phyloP scores from a whole-genome alignment of 352 stramenopile species.

The Pythium vanterpoolii region DNA sequence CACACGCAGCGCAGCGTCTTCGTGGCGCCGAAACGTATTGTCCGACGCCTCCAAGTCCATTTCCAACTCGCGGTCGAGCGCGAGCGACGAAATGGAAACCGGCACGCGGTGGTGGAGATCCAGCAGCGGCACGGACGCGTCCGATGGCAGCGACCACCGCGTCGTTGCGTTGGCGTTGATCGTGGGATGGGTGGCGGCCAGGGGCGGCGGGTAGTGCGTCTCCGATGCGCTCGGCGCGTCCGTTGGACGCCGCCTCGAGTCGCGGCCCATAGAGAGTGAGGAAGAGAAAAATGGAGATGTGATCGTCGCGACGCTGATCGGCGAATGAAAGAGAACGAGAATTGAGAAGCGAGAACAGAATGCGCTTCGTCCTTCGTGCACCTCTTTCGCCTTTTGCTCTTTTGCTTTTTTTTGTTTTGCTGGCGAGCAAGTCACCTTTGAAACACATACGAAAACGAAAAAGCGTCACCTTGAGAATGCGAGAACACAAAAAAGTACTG shows the following conservation, averaged over 20 bases:
- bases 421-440: background rate
- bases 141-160: background rate
- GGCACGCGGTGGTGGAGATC: background rate
- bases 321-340: background rate
- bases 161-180: background rate
- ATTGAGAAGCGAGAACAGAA: background rate
- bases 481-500: background rate
- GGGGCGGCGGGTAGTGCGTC: background rate
- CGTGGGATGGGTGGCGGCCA: background rate
- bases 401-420: background rate
- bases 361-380: background rate
- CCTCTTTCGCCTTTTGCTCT: background rate
- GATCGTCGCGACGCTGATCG: background rate
- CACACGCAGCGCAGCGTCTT: slow-evolving; percentile 22
- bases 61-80: slow-evolving; percentile 21
- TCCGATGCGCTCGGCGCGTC: background rate
- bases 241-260: background rate
- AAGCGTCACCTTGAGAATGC: background rate
- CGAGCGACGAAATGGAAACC: background rate
- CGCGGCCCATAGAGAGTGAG: background rate
- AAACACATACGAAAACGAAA: slow-evolving; percentile 3
- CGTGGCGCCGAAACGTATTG: slow-evolving; percentile 16
- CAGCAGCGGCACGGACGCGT: background rate
- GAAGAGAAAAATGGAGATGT: background rate
- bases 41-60: slow-evolving; percentile 20